These are phyloP conservation scores for Collybiopsis luxurians DNA, from an alignment of 768 basidiomycete genomes.

Conservation along the genomic window DNA sequence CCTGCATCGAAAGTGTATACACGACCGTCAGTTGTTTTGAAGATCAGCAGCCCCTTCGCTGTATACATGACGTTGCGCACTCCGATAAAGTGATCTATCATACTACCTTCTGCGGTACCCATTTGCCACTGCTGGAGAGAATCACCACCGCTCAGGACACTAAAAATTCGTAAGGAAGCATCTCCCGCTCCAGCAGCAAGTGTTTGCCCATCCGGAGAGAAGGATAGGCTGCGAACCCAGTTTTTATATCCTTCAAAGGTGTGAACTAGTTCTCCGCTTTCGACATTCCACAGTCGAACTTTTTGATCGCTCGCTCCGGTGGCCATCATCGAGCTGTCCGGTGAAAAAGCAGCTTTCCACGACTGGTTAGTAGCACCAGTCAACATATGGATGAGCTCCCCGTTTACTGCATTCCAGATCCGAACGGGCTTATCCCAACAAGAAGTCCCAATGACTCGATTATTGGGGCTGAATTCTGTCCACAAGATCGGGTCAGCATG, in stretches of 20 bases:
- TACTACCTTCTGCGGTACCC: no score
- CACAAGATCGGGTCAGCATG: constrained; percentile 13
- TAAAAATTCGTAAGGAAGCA: constrained; percentile 8
- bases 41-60: background rate
- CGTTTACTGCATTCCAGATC: constrained; percentile 15
- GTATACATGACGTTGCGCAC: background rate
- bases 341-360: constrained; percentile 17
- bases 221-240: constrained; percentile 13
- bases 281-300: constrained; percentile 16
- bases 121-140: no score
- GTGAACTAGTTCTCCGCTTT: constrained; percentile 13
- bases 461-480: constrained; percentile 14
- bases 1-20: background rate
- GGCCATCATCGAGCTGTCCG: constrained; percentile 17
- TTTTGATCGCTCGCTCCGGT: constrained; percentile 13
- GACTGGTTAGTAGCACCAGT: constrained; percentile 8
- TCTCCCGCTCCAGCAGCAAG: constrained; percentile 9
- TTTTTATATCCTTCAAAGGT: constrained; percentile 8
- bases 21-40: background rate
- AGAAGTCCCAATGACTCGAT: constrained; percentile 11
- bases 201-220: constrained; percentile 8
- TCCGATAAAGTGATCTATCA: background rate
- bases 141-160: constrained; percentile 7
- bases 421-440: constrained; percentile 18
- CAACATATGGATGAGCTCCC: constrained; percentile 9